Conservation (phyloP, 1,139 yeast species). For the Protomyces arabidopsidicola region DNA sequence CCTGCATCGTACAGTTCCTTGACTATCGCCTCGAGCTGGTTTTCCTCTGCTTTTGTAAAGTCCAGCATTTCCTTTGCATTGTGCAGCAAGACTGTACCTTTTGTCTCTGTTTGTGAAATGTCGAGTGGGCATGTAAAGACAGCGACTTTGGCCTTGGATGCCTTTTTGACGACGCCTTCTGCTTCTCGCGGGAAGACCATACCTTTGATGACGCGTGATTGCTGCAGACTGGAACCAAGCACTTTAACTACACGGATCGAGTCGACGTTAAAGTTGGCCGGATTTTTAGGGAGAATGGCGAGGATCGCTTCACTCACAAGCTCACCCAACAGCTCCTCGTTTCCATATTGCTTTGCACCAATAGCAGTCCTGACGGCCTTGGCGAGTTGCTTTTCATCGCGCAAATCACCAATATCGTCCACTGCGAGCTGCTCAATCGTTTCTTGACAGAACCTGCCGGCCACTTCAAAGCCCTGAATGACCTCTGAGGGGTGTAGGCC, state of each 20-base stretch:
- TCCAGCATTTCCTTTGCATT: slow-evolving; percentile 96
- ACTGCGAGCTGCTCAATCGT: slow-evolving; percentile 59
- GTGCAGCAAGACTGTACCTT: slow-evolving; percentile 91
- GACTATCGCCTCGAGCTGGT: slow-evolving; percentile 77
- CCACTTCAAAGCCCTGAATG: slow-evolving; percentile 81
- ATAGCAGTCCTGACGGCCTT: slow-evolving; percentile 83
- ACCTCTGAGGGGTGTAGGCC: slow-evolving; percentile 89
- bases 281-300: slow-evolving; percentile 65
- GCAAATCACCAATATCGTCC: slow-evolving; percentile 57
- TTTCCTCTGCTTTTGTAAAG: slow-evolving; percentile 93
- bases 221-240: slow-evolving; percentile 79
- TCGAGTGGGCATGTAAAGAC: slow-evolving; percentile 92
- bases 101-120: slow-evolving; percentile 90
- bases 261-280: slow-evolving; percentile 75
- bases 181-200: slow-evolving; percentile 98
- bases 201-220: slow-evolving; percentile 81
- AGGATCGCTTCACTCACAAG: slow-evolving; percentile 85
- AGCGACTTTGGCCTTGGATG: slow-evolving; percentile 74
- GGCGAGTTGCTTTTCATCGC: slow-evolving; percentile 53
- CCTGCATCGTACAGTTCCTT: slow-evolving; percentile 82
- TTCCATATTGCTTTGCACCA: slow-evolving; percentile 89
- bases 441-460: slow-evolving; percentile 66
- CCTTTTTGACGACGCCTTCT: slow-evolving; percentile 75
- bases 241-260: slow-evolving; percentile 91
- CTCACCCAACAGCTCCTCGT: slow-evolving; percentile 68